Evolutionary conservation across 495 filamentous ascomycete genomes (phyloP).

Genomic region (Ramalina peruviana): DNA sequence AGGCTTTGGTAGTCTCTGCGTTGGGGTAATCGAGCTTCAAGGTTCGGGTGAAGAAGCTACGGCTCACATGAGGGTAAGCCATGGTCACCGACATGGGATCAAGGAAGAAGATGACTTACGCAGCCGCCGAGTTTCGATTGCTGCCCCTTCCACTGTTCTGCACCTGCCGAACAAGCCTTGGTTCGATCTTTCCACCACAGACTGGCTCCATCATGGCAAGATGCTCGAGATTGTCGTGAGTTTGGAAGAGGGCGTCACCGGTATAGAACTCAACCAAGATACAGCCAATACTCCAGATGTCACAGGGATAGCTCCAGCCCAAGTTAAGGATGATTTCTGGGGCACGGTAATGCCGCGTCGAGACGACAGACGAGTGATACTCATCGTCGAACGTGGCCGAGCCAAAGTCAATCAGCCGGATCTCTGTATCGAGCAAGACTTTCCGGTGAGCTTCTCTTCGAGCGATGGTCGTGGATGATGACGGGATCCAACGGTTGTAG

Average conservation of each 20-base stretch:
- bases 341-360: conserved; percentile 87
- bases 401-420: conserved; percentile 93
- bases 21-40: conserved; percentile 78
- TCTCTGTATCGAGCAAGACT: conserved; percentile 88
- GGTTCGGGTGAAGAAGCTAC: conserved; percentile 69
- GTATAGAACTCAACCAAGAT: conserved; percentile 99
- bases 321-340: conserved; percentile 95
- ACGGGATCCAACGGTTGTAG: conserved; percentile 88
- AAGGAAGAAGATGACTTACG: conserved; percentile 41
- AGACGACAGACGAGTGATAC: conserved; percentile 95
- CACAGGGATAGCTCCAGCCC: conserved; percentile 95
- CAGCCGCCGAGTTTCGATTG: conserved; percentile 60
- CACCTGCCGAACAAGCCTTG: conserved; percentile 61
- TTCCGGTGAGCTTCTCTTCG: conserved; percentile 74
- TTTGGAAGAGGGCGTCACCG: conserved; percentile 93
- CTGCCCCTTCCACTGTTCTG: conserved; percentile 46
- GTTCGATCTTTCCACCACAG: conserved; percentile 59
- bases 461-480: conserved; percentile 61
- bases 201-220: conserved; percentile 99
- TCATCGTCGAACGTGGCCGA: conserved; percentile 97
- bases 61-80: neutral
- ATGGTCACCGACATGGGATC: neutral
- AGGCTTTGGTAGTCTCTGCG: conserved; percentile 72
- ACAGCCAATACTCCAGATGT: conserved; percentile 98
- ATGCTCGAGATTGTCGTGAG: conserved; percentile 95